Percentiles rank a stretch among this genome's conserved stretches.
phyloP scores from a whole-genome alignment of 2,329 filamentous ascomycete genomes.

The Ophiostoma ulmi region DNA sequence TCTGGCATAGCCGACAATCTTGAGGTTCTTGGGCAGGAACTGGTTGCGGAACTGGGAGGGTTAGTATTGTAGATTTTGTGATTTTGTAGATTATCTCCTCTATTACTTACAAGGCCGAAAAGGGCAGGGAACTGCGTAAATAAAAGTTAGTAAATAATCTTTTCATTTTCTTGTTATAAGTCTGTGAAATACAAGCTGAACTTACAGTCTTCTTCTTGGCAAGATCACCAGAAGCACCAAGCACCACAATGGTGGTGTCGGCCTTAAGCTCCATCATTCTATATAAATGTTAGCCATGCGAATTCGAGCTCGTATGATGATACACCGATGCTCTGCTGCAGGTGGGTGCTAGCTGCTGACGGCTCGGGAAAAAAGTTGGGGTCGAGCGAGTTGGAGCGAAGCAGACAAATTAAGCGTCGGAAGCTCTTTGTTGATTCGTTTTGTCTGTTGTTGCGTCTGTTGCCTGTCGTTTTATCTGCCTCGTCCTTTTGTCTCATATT shows the following conservation, averaged over 20 bases:
- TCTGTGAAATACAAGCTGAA: background rate
- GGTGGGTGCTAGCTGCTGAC: slow-evolving; percentile 14
- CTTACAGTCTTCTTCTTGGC: slow-evolving; percentile 98
- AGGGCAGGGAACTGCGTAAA: slow-evolving; percentile 77
- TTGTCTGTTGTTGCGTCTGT: background rate
- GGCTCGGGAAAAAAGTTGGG: slow-evolving; percentile 10
- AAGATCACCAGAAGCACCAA: slow-evolving; percentile 93
- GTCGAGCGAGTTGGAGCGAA: slow-evolving; percentile 1
- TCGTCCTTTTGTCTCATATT: background rate
- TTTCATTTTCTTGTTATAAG: background rate
- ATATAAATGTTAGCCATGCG: slow-evolving; percentile 19
- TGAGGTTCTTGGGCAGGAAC: slow-evolving; percentile 94
- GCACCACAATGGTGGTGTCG: slow-evolving; percentile 93
- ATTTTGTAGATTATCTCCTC: background rate
- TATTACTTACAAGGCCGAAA: slow-evolving; percentile 80
- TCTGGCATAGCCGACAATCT: slow-evolving; percentile 96
- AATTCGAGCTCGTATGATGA: background rate
- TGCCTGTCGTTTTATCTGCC: background rate
- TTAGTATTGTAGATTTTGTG: background rate
- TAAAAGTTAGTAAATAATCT: slow-evolving; percentile 31
- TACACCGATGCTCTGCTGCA: background rate
- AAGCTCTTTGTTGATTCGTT: background rate
- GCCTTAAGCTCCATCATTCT: slow-evolving; percentile 95
- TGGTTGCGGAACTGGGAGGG: slow-evolving; percentile 82
- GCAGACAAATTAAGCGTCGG: background rate